These are phyloP conservation scores for Quercus dentata DNA, from an alignment of 306 rosid species.

Conservation along the genomic window DNA sequence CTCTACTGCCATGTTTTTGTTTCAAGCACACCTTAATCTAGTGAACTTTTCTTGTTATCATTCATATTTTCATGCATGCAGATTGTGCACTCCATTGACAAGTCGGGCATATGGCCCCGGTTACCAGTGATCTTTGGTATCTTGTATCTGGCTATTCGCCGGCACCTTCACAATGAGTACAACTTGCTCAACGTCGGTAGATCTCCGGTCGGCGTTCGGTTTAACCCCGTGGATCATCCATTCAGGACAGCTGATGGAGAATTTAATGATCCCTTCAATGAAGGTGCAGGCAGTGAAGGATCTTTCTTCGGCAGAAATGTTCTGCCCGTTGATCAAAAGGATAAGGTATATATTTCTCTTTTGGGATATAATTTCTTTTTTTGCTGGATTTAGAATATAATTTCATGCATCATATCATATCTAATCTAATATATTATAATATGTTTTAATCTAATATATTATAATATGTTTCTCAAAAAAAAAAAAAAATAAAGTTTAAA, in stretches of 20 bases:
- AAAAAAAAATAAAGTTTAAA: no score
- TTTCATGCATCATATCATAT: no score
- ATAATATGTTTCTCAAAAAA: no score
- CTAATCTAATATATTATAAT: no score
- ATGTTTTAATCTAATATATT: no score
- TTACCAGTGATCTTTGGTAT: conserved; percentile 52
- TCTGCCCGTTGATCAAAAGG: conserved; percentile 42
- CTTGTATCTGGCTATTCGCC: conserved; percentile 27
- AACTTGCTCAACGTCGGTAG: conserved; percentile 54
- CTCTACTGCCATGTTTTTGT: no score
- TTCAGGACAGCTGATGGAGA: conserved; percentile 45
- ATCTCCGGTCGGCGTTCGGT: conserved; percentile 40
- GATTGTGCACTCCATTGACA: conserved; percentile 57
- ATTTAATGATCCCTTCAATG: conserved; percentile 55
- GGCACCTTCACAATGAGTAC: conserved; percentile 54
- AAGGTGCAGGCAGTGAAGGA: conserved; percentile 47
- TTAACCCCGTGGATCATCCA: conserved; percentile 45
- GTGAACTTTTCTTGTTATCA: neutral
- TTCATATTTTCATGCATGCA: neutral
- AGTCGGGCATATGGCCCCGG: conserved; percentile 51
- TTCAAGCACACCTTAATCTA: no score
- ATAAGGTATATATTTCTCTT: conserved; percentile 21
- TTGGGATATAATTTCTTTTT: no score
- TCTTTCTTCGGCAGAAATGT: conserved; percentile 57
- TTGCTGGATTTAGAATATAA: no score